phyloP scores from a whole-genome alignment of 2,329 filamentous ascomycete species.

The Alternaria sp. region DNA sequence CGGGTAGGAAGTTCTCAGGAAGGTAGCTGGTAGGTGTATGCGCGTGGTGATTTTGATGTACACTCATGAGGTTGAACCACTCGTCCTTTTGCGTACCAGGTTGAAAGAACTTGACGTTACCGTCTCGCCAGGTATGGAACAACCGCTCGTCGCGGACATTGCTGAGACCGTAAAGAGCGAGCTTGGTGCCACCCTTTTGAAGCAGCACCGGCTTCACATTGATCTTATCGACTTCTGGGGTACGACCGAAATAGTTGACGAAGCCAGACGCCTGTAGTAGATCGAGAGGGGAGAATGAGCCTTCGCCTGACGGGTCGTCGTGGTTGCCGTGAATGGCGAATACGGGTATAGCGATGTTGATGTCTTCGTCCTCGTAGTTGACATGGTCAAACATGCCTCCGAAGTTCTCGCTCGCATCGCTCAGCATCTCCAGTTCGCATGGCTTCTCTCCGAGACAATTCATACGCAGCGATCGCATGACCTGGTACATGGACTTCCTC shows the following conservation, averaged over 20 bases:
- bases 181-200: constrained; percentile 90
- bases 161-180: constrained; percentile 91
- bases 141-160: constrained; percentile 96
- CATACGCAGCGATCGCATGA: constrained; percentile 91
- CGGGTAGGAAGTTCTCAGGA: constrained; percentile 89
- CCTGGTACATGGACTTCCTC: constrained; percentile 93
- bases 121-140: constrained; percentile 90
- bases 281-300: constrained; percentile 88
- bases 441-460: constrained; percentile 96
- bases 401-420: constrained; percentile 90
- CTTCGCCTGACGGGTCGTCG: constrained; percentile 96
- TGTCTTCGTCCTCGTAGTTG: constrained; percentile 97
- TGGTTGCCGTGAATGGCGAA: constrained; percentile 99
- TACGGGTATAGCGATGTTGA: constrained; percentile 95
- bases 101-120: constrained; percentile 91
- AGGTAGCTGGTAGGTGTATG: constrained; percentile 93
- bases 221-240: constrained; percentile 92
- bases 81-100: constrained; percentile 80
- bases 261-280: constrained; percentile 88
- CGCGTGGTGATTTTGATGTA: constrained; percentile 95
- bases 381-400: constrained; percentile 87
- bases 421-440: constrained; percentile 92
- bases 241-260: constrained; percentile 94
- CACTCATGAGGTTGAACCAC: constrained; percentile 95
- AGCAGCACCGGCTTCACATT: constrained; percentile 88